Percentiles rank a stretch among this genome's conserved stretches.
phyloP scores from a whole-genome alignment of 148 eudicot species.

The Beta vulgaris region DNA sequence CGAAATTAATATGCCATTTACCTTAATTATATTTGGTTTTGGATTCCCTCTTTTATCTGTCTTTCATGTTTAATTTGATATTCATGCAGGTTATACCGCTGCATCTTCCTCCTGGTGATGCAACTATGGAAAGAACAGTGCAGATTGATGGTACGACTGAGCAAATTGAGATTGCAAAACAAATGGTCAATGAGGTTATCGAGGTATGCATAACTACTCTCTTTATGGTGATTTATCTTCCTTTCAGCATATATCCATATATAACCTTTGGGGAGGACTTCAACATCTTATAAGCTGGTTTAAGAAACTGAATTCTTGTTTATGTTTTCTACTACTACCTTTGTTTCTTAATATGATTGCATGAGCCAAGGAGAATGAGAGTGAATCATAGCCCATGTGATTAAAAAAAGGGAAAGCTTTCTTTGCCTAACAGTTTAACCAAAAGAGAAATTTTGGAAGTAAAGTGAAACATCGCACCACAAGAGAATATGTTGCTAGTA shows the following conservation, averaged over 20 bases:
- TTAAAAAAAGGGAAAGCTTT: too few species aligned
- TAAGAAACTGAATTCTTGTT: neutral
- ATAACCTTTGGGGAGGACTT: constrained; percentile 1
- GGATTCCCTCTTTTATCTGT: neutral
- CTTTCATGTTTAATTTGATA: neutral
- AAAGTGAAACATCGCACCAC: too few species aligned
- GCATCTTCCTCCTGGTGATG: constrained; percentile 90
- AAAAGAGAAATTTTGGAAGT: too few species aligned
- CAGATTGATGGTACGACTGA: constrained; percentile 93
- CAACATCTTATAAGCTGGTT: neutral
- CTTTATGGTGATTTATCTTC: constrained; percentile 21
- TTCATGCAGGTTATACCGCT: constrained; percentile 78
- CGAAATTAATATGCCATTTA: neutral
- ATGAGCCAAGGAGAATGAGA: too few species aligned
- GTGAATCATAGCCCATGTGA: too few species aligned
- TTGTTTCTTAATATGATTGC: too few species aligned
- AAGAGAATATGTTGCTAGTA: too few species aligned
- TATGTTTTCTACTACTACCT: neutral
- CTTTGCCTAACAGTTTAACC: too few species aligned
- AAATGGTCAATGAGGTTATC: constrained; percentile 81
- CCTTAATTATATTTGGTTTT: neutral
- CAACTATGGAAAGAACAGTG: constrained; percentile 74
- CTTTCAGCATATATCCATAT: neutral
- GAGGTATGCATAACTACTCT: constrained; percentile 62
- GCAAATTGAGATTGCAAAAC: constrained; percentile 87